Base-by-base conservation (phyloP, 1,284 basidiomycete genomes). In the Cystobasidium pallidum region DNA sequence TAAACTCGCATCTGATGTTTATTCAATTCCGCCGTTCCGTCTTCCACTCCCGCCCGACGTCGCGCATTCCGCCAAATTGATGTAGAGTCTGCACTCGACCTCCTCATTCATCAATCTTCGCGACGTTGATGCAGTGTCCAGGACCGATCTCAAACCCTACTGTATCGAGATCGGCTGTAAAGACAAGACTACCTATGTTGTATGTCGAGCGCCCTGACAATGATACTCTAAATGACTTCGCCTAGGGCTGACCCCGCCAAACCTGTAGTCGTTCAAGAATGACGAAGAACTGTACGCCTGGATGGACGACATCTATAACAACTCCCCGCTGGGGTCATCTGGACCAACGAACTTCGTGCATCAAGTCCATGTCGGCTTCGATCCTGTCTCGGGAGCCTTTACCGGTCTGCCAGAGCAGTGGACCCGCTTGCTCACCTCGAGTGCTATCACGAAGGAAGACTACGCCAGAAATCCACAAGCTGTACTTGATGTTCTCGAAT, bases 301-400 rank as follows among this genome's bases (percentile, higher is more conserved):
- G 94, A 93, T 85, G 83, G 94, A 99, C 79, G 94, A 96, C 79
- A 90, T 99, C 73, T 97, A 98, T 82, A 88, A 88, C 7, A 87
- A 94, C 66, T 92, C 91, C 76, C 93, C 94, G 0, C 84, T 95
- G 58, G 93, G 94, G 45, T 91, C 95, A 26, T 90, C 90, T 78
- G 90, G 90, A 76, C 95, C 95, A 0, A 97, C 93, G 19, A 94
- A 99, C 82, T 98, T 98, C 80, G 92, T 96, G 0, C 95, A 98
- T 83, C 92, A 96, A 81, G 93, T 98, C 2, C 95, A 99, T 81
- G 95, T 99, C 74, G 94, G 94, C 6, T 98, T 96, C 78, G 95
- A 99, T 82, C 92, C 94, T 0, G 85, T 92, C 57, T 91, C 90
- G 45, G 94, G 95, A 17, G 92, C 89, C 7, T 97, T 97, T 81